A percentile compares a stretch with the other conserved stretches of the same genome.
These are phyloP conservation scores for Ceratobasidium sp. DNA, from an alignment of 1,284 basidiomycete genomes.

Conservation along the genomic window DNA sequence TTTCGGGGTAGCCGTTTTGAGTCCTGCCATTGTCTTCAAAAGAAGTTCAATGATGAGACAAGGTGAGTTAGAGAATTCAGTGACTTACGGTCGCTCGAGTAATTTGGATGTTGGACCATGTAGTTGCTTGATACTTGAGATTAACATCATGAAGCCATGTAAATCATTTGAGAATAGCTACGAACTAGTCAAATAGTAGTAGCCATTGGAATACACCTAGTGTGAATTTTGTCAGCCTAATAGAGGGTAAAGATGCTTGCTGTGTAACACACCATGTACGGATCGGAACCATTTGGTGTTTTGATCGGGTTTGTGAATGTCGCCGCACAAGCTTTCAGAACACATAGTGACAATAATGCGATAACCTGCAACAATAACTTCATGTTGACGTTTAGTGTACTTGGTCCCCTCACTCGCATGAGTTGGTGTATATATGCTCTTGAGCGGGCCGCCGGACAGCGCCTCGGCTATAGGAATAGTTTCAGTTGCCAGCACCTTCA, in stretches of 20 bases:
- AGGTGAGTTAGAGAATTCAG: too few species aligned
- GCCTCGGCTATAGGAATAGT: too few species aligned
- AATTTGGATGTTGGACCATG: slow-evolving; percentile 61
- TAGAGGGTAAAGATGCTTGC: neutral
- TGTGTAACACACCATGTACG: slow-evolving; percentile 54
- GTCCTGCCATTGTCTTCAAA: slow-evolving; percentile 54
- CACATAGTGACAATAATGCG: neutral
- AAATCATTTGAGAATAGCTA: neutral
- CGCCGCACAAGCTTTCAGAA: neutral
- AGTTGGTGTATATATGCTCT: too few species aligned
- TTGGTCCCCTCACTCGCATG: too few species aligned
- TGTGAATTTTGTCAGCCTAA: too few species aligned
- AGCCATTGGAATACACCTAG: slow-evolving; percentile 29
- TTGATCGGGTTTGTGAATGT: slow-evolving; percentile 53
- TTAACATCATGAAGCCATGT: too few species aligned
- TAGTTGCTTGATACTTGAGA: slow-evolving; percentile 54
- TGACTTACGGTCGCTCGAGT: slow-evolving; percentile 54
- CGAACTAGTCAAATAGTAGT: slow-evolving; percentile 27
- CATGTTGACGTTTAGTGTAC: neutral
- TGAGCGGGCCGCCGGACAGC: too few species aligned
- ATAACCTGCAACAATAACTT: neutral
- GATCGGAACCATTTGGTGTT: slow-evolving; percentile 57
- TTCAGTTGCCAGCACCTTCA: neutral
- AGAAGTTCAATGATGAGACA: too few species aligned
- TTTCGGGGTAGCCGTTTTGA: slow-evolving; percentile 60